Base-by-base conservation (phyloP, 345 rosid genomes). In the Atalantia buxifolia region DNA sequence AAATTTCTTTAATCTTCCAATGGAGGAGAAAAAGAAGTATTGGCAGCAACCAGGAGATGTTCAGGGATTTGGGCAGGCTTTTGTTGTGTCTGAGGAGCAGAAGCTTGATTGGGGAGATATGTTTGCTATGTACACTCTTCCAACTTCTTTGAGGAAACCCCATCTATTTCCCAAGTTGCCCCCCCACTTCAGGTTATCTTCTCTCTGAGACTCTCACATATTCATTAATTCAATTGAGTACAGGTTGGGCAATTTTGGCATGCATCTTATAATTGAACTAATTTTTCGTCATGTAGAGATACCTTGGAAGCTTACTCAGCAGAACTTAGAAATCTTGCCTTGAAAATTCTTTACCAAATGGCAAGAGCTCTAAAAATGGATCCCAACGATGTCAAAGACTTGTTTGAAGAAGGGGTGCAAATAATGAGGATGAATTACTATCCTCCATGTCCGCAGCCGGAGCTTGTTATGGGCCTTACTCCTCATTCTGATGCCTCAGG, bases 391-490 rank as follows among this genome's bases (percentile, higher is more conserved):
- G 66, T 76, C 22, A 66, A 22, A 10, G 12, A 53, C 3, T 18
- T 66, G 25, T 81, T 81, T 50, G 74, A 57, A 25, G 80, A 63
- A 13, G 83, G 83, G 0, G 12, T 14, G 35, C 77, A 76, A 21
- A 1, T 19, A 72, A 64, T 66, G 73, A 72, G 80, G 56, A 77
- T 76, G 74, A 77, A 66, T 38, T 81, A 77, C 69, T 77, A 71
- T 67, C 81, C 74, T 72, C 81, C 83, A 9, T 88, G 91, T 59
- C 83, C 86, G 3, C 78, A 84, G 71, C 86, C 85, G 1, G 80
- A 86, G 35, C 79, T 76, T 35, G 82, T 79, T 2, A 81, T 81
- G 6, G 89, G 91, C 38, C 82, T 83, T 10, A 76, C 53, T 62
- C 80, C 89, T 53, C 87, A 86, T 77, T 88, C 85, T 1, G 77